These are phyloP conservation scores for Saccharum officinarum DNA, from an alignment of 176 grass and related monocot genomes.

Conservation along the genomic window DNA sequence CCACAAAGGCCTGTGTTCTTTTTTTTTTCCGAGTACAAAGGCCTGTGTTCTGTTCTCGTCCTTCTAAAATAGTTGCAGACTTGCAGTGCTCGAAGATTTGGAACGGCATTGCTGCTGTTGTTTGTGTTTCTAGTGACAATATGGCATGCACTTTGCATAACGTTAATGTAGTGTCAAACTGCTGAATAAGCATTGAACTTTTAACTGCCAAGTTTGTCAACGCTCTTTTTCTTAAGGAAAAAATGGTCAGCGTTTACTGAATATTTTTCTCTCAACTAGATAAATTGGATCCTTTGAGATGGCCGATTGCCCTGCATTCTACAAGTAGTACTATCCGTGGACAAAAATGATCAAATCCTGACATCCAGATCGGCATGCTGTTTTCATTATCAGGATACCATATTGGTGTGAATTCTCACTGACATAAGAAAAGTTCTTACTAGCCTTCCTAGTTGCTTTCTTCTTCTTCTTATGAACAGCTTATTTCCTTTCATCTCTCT, in stretches of 20 bases:
- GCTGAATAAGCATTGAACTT: not conserved
- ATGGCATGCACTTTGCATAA: slow-evolving; percentile 15
- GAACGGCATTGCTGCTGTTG: not conserved
- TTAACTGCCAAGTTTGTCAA: not conserved
- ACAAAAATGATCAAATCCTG: not conserved
- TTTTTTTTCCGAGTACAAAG: too few relatives aligned
- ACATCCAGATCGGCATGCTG: not conserved
- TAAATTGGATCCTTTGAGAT: not conserved
- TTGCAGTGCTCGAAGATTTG: not conserved
- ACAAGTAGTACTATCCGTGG: not conserved
- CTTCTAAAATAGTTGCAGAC: not conserved
- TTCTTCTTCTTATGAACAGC: not conserved
- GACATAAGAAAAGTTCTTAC: not conserved
- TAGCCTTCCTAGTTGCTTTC: not conserved
- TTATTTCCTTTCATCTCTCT: not conserved
- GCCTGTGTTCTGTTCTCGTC: not conserved
- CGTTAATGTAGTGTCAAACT: slow-evolving; percentile 3
- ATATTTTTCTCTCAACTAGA: slow-evolving; percentile 4
- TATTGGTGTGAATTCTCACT: not conserved
- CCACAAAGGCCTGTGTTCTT: not conserved
- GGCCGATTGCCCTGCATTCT: not conserved
- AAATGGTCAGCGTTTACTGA: not conserved
- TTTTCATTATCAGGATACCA: slow-evolving; percentile 18
- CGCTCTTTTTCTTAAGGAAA: not conserved
- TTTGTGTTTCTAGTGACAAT: not conserved